Base-by-base conservation (phyloP, 768 basidiomycete genomes). In the Hygrophorus pudorinus region DNA sequence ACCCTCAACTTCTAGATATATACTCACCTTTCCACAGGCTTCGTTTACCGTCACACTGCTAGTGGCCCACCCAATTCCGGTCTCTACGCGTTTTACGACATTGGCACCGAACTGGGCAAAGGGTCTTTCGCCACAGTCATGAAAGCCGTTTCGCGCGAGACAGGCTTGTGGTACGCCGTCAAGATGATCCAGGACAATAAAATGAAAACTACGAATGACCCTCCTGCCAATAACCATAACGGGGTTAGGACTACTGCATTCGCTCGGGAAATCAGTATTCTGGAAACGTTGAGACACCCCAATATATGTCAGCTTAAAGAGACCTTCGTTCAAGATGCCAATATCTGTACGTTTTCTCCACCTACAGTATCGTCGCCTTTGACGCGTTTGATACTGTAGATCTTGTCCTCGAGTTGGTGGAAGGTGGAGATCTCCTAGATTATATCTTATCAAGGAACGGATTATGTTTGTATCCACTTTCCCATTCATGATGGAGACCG, bases 61-160 rank as follows among this genome's bases (percentile, higher is more conserved):
- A 64, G 57, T 21, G 70, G 73, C 0, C 62, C 65, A 11, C 66
- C 73, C 0, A 62, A 61, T 16, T 67, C 66, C 3, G 81, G 79
- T 2, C 60, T 88, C 8, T 76, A 81, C 55, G 73, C 73, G 1
- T 64, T 67, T 44, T 88, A 88, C 57, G 84, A 86, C 49, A 55
- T 86, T 31, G 67, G 70, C 27, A 59, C 66, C 41, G 81, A 86
- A 59, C 75, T 97, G 2, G 94, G 94, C 42, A 83, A 81, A 53
- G 94, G 94, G 7, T 81, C 88, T 2, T 98, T 96, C 57, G 94
- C 91, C 3, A 83, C 82, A 8, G 94, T 97, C 14, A 75, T 81
- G 66, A 86, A 84, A 58, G 91, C 87, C 1, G 67, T 92, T 36
- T 73, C 79, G 52, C 76, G 79, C 8, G 59, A 63, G 16, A 83